phyloP scores from a whole-genome alignment of 2,329 filamentous ascomycete genomes.

The Aspergillus proliferans region DNA sequence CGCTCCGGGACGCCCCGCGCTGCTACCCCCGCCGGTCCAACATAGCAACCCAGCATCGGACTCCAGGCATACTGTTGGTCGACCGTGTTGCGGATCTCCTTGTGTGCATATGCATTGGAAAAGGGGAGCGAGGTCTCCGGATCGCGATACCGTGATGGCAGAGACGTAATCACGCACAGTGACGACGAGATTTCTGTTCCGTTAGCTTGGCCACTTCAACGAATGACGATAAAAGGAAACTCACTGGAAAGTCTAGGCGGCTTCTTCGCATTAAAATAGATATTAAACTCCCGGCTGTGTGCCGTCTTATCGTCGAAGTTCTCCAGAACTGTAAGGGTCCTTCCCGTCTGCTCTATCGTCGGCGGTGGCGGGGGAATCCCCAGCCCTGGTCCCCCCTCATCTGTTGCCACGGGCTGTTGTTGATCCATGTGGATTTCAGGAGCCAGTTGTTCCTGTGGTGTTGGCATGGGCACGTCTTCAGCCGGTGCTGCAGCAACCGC shows the following conservation, averaged over 20 bases:
- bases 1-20: slow-evolving; percentile 74
- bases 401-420: slow-evolving; percentile 8
- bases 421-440: slow-evolving; percentile 16
- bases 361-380: slow-evolving; percentile 25
- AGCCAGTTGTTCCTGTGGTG: slow-evolving; percentile 5
- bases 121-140: slow-evolving; percentile 78
- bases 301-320: slow-evolving; percentile 52
- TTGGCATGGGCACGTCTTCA: not conserved
- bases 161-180: slow-evolving; percentile 76
- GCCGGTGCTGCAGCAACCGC: not conserved
- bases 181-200: slow-evolving; percentile 40
- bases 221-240: slow-evolving; percentile 16
- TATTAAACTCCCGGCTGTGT: slow-evolving; percentile 48
- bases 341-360: slow-evolving; percentile 47
- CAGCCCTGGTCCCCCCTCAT: slow-evolving; percentile 17
- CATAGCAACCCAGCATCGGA: slow-evolving; percentile 71
- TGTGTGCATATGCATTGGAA: slow-evolving; percentile 69
- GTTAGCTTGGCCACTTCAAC: not conserved
- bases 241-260: slow-evolving; percentile 43
- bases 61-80: slow-evolving; percentile 78
- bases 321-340: slow-evolving; percentile 55
- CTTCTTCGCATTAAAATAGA: slow-evolving; percentile 52
- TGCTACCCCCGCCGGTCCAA: slow-evolving; percentile 55
- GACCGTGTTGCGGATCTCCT: slow-evolving; percentile 67
- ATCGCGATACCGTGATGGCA: slow-evolving; percentile 76